A percentile compares a stretch with the other conserved stretches of the same genome.
Conservation (phyloP, 2,329 filamentous ascomycete genomes). For the Diaporthe ampelina region DNA sequence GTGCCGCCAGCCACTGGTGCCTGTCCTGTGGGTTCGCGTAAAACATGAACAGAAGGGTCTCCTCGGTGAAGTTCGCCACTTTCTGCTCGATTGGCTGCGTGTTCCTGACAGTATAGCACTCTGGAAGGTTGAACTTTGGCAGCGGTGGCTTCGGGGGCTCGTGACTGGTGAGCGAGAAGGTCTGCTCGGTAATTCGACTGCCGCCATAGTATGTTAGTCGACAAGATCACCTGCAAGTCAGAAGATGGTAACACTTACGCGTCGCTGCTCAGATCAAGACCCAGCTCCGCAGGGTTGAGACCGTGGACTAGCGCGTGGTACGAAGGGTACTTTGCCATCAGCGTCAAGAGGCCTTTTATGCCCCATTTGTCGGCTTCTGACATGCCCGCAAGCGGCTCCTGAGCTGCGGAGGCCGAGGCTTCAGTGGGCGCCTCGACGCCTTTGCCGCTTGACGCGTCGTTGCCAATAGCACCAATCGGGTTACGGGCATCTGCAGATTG, state of each 20-base stretch:
- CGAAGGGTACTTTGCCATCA: slow-evolving; percentile 75
- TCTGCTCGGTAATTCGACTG: slow-evolving; percentile 70
- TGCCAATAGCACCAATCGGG: slow-evolving; percentile 63
- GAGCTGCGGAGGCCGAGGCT: slow-evolving; percentile 50
- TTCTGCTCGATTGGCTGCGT: slow-evolving; percentile 76
- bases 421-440: slow-evolving; percentile 52
- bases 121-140: slow-evolving; percentile 70
- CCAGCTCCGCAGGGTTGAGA: slow-evolving; percentile 69
- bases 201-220: slow-evolving; percentile 40
- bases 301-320: slow-evolving; percentile 73
- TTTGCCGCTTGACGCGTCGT: slow-evolving; percentile 56
- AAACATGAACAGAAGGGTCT: slow-evolving; percentile 79
- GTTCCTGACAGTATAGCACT: slow-evolving; percentile 77
- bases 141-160: slow-evolving; percentile 70
- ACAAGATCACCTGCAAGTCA: background rate
- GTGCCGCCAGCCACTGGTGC: slow-evolving; percentile 74
- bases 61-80: slow-evolving; percentile 76
- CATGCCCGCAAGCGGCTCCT: slow-evolving; percentile 74
- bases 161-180: slow-evolving; percentile 74
- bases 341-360: slow-evolving; percentile 72
- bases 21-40: slow-evolving; percentile 75
- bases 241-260: slow-evolving; percentile 63
- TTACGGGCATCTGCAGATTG: slow-evolving; percentile 55
- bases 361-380: slow-evolving; percentile 74
- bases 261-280: slow-evolving; percentile 68